These are phyloP conservation scores for Pyracantha coccinea DNA, from an alignment of 331 rosid genomes.

Conservation along the genomic window DNA sequence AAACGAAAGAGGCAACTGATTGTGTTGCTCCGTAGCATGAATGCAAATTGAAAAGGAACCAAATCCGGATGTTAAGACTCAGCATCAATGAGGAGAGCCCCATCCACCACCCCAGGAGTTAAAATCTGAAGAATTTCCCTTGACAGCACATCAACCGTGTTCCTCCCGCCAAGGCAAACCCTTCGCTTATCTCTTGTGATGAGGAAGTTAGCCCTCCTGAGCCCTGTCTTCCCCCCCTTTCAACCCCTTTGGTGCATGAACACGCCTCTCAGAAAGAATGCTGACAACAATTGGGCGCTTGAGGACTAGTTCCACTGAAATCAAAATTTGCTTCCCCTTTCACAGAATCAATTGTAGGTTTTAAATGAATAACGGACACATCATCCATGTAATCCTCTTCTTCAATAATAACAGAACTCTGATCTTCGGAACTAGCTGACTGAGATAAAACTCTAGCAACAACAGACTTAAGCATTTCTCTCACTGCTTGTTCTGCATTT, in stretches of 20 bases:
- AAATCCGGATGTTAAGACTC: not conserved
- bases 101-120: slow-evolving; percentile 97
- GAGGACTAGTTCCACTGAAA: slow-evolving; percentile 73
- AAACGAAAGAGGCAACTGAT: not conserved
- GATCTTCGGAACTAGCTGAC: slow-evolving; percentile 21
- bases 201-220: slow-evolving; percentile 69
- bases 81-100: slow-evolving; percentile 40
- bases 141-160: slow-evolving; percentile 48
- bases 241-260: slow-evolving; percentile 74
- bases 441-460: slow-evolving; percentile 47
- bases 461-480: slow-evolving; percentile 82
- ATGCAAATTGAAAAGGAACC: too few species aligned
- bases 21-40: not conserved
- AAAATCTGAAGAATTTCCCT: slow-evolving; percentile 77
- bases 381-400: slow-evolving; percentile 98
- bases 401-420: slow-evolving; percentile 39
- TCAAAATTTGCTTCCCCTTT: slow-evolving; percentile 84
- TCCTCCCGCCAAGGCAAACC: slow-evolving; percentile 77
- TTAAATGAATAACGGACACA: slow-evolving; percentile 77
- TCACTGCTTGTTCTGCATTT: slow-evolving; percentile 89
- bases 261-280: slow-evolving; percentile 91
- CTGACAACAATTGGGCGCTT: slow-evolving; percentile 55
- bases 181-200: slow-evolving; percentile 51
- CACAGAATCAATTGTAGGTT: slow-evolving; percentile 57
- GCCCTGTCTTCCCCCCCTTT: slow-evolving; percentile 69